Evolutionary conservation across 2,329 filamentous ascomycete genomes (phyloP), one percentile per base, ranked within the genome.

Genomic region (Colletotrichum graminicola): DNA sequence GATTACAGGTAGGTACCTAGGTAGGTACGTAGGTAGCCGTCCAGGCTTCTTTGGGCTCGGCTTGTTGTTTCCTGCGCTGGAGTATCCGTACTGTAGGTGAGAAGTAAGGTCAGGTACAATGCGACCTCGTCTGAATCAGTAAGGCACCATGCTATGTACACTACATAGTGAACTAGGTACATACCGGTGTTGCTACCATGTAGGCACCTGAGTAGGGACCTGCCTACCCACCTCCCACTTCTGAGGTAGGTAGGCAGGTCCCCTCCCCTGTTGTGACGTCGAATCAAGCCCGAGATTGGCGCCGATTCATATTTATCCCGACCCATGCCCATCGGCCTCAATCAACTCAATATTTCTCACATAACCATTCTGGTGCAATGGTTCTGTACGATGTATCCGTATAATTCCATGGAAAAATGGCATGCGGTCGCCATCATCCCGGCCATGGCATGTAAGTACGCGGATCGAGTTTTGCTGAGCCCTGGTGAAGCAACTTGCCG

Each of bases 271-370:
- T 61, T 69, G 65, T 72, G 69, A 72, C 68, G 68, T 71, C 67
- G 68, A 71, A 71, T 71, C 68, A 71, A 71, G 64, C 68, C 68
- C 34, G 60, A 72, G 69, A 72, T 72, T 72, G 69, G 65, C 60
- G 69, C 69, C 69, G 69, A 71, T 71, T 71, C 59, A 63, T 21
- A 54, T 59, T 55, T 55, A 61, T 63, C 65, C 65, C 65, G 59
- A 69, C 66, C 65, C 69, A 41, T 63, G 69, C 34, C 47, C 21
- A 18, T 55, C 41, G 47, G 55, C 55, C 21, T 55, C 62, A 56
- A 64, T 43, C 32, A 36, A 32, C 51, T 8, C 41, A 51, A 23
- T 32, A 45, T 62, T 47, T 41, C 39, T 34, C 43, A n/a, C 47
- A 51, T 47, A 39, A 52, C 26, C 23, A 23, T 23, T 61, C 67